Evolutionary conservation across 805 yeast genomes (phyloP), one percentile per base, ranked within the genome.

Genomic region (Candida stauntonica): DNA sequence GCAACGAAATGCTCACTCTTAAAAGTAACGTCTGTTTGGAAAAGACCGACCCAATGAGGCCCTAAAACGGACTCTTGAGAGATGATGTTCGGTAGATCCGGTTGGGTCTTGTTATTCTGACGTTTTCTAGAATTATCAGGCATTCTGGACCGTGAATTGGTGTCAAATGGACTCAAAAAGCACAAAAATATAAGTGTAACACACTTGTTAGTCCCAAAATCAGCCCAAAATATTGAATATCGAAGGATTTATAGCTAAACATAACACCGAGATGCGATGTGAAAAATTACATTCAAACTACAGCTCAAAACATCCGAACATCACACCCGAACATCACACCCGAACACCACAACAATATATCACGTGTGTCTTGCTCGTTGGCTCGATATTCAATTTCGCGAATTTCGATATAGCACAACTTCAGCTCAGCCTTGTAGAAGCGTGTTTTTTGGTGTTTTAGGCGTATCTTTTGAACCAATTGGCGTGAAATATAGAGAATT

Each of bases 41-140:
- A 81, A 1, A 81, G 57, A 0, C 83, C 77, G 15, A 73, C 71
- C 93, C 93, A 83, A 27, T 65, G 64, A 1, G 63, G 57, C 0
- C 89, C 89, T 26, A 83, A 55, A 1, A 58, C 55, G 0, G 86
- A 76, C 12, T 50, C 48, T 11, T 50, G 42, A 7, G 56, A 52
- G 26, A 67, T 46, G 18, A 74, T 65, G 46, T 70, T 70, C 4
- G 66, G 67, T 13, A 61, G 48, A 33, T 60, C 66, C 3, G 54
- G 51, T 26, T 43, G 41, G n/a, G 35, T 26, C 31, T 39, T 44
- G 32, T 30, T 32, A 33, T 37, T 35, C 26, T 41, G 35, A 20
- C 46, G 39, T 26, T 42, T 38, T 40, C 42, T 39, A 20, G 42
- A 42, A 38, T 27, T 42, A 20, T 42, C 40, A 8, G 46, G 40